These are phyloP conservation scores for Plasmodium adleri DNA, from an alignment of 169 alveolate genomes.

Conservation along the genomic window DNA sequence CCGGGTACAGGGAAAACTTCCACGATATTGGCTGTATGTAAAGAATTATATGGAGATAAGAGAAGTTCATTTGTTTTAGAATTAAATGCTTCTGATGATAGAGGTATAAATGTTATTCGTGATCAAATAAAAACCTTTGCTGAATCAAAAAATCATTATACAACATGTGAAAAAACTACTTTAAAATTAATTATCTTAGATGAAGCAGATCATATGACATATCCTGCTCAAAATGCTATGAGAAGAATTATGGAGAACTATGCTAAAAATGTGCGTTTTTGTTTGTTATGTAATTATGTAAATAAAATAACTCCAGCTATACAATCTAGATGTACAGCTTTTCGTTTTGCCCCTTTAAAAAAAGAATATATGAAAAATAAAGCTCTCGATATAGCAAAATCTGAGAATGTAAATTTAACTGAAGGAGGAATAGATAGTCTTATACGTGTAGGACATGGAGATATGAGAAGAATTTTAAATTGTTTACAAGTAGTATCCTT, in stretches of 20 bases:
- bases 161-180: constrained; percentile 77
- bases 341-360: constrained; percentile 93
- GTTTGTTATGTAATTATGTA: constrained; percentile 97
- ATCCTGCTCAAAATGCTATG: constrained; percentile 97
- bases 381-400: constrained; percentile 89
- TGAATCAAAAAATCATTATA: constrained; percentile 87
- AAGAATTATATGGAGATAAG: constrained; percentile 92
- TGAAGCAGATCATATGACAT: constrained; percentile 99
- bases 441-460: constrained; percentile 96
- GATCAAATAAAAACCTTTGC: constrained; percentile 96
- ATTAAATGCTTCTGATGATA: constrained; percentile 98
- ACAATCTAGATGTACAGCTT: constrained; percentile 97
- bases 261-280: constrained; percentile 96
- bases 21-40: constrained; percentile 94
- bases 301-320: constrained; percentile 97
- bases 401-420: constrained; percentile 90
- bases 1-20: constrained; percentile 98
- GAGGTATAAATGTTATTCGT: constrained; percentile 98
- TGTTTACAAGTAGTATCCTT: constrained; percentile 93
- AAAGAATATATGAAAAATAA: constrained; percentile 87
- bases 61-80: constrained; percentile 90
- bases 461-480: constrained; percentile 98
- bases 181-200: constrained; percentile 95
- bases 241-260: constrained; percentile 98
- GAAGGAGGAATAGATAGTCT: constrained; percentile 91